phyloP scores from a whole-genome alignment of 768 basidiomycete genomes.

The Amanita pallidorosea region DNA sequence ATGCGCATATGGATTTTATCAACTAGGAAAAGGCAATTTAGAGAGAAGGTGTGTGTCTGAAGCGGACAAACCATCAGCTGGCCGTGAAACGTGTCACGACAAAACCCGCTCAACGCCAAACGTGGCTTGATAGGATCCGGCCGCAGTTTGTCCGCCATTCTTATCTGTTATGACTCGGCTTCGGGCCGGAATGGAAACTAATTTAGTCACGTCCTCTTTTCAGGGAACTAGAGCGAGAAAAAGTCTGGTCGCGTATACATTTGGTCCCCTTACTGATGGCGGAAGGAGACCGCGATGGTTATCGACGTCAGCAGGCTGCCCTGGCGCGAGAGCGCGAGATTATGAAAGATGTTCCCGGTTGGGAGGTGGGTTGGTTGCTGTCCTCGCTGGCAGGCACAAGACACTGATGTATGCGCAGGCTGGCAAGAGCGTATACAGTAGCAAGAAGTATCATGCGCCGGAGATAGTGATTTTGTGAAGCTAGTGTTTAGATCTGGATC shows the following conservation, averaged over 20 bases:
- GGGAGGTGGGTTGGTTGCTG: slow-evolving; percentile 64
- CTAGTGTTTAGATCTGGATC: neutral
- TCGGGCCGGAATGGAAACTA: slow-evolving; percentile 34
- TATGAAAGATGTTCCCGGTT: slow-evolving; percentile 89
- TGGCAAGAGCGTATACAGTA: slow-evolving; percentile 83
- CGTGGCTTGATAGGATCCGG: slow-evolving; percentile 60
- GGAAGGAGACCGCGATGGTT: slow-evolving; percentile 86
- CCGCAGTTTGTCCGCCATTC: slow-evolving; percentile 25
- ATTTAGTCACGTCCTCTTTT: slow-evolving; percentile 22
- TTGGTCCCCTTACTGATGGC: slow-evolving; percentile 86
- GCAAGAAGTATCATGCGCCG: slow-evolving; percentile 51
- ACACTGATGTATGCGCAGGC: slow-evolving; percentile 30
- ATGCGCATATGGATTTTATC: slow-evolving; percentile 88
- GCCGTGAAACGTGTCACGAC: slow-evolving; percentile 55
- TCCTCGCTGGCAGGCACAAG: neutral
- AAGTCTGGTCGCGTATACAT: slow-evolving; percentile 92
- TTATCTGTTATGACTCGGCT: slow-evolving; percentile 29
- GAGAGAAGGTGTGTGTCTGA: slow-evolving; percentile 79
- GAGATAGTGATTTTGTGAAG: slow-evolving; percentile 25
- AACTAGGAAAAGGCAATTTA: slow-evolving; percentile 80
- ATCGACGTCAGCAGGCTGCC: slow-evolving; percentile 72
- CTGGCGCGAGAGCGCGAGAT: slow-evolving; percentile 74
- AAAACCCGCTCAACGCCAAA: slow-evolving; percentile 56
- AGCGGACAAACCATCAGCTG: slow-evolving; percentile 36
- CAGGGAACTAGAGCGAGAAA: slow-evolving; percentile 91